Conservation (phyloP, 2,329 filamentous ascomycete genomes). For the Cercospora janseana region DNA sequence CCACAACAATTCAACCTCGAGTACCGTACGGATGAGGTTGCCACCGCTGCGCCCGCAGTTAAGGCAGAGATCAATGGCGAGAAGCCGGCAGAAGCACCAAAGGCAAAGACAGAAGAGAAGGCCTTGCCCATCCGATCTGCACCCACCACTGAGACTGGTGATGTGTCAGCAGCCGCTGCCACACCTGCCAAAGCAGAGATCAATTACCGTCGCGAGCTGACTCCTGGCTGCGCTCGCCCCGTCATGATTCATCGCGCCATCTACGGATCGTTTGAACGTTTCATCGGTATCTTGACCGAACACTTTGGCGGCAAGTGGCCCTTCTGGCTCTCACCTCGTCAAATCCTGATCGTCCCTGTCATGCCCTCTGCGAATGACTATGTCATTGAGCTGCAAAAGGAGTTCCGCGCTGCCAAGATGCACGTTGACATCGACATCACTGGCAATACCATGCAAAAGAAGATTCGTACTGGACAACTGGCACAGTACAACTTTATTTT, state of each 20-base stretch:
- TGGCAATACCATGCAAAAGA: slow-evolving; percentile 83
- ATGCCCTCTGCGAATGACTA: slow-evolving; percentile 71
- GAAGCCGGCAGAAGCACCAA: slow-evolving; percentile 37
- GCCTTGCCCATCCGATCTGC: slow-evolving; percentile 36
- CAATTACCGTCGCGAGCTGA: slow-evolving; percentile 51
- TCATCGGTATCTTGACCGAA: slow-evolving; percentile 74
- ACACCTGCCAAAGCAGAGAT: slow-evolving; percentile 34
- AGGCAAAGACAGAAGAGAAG: slow-evolving; percentile 44
- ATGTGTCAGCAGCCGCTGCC: slow-evolving; percentile 27
- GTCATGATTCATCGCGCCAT: slow-evolving; percentile 88
- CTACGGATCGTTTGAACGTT: slow-evolving; percentile 66
- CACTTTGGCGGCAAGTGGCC: slow-evolving; percentile 87
- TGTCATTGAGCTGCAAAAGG: slow-evolving; percentile 68
- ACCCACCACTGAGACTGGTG: slow-evolving; percentile 28
- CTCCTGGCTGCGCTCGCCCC: slow-evolving; percentile 70
- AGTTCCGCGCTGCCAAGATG: slow-evolving; percentile 65
- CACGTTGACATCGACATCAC: slow-evolving; percentile 69
- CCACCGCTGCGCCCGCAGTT: slow-evolving; percentile 40
- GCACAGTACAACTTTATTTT: slow-evolving; percentile 84
- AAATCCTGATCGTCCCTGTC: slow-evolving; percentile 75
- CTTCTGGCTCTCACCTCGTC: slow-evolving; percentile 82
- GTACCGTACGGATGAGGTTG: slow-evolving; percentile 71
- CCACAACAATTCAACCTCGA: slow-evolving; percentile 83
- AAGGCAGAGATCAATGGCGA: slow-evolving; percentile 24
- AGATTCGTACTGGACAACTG: slow-evolving; percentile 78